Base-by-base conservation (phyloP, 331 rosid species). In the Phaseolus coccineus region DNA sequence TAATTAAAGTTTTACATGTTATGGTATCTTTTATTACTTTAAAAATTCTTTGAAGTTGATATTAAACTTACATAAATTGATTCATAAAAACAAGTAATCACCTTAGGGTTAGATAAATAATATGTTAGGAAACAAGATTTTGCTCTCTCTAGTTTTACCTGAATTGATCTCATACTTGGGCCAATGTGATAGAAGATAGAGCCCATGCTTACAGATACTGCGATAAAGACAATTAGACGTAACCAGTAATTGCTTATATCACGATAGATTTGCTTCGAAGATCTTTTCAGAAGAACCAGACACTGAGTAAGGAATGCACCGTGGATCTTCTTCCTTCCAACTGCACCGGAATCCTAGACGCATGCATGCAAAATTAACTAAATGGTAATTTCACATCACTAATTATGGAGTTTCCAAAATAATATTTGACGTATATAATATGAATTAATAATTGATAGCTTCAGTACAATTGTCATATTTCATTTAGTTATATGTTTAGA, bases 191-290 rank as follows among this genome's bases (percentile, higher is more conserved):
- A 56, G 78, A 62, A 91, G 30, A 87, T 68, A 27, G 92, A 73
- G 19, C 88, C 93, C 10, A 91, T 30, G 55, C 88, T 79, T 7
- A 77, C 1, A 8, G 87, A 39, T 4, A 91, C 1, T 19, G 1
- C 33, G 1, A 69, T 57, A 14, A 81, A 89, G 40, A 86, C 74
- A 25, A 15, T 71, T 0, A 91, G 64, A 61, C 89, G 90, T 66
- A 89, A 15, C 92, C 93, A 91, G 44, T 89, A 91, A 39, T 91
- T 84, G 71, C 89, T 88, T 6, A 77, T 44, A 74, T 91, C 89
- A 2, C 93, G 87, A 35, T 30, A 71, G 87, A 89, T 79, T 51
- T 89, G 87, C 74, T 86, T 25, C 33, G 79, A 86, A 11, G 96
- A 89, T 71, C 96, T 87, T 63, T 8, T 81, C 4, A 88, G 84